Conservation (phyloP, 768 basidiomycete species). For the Pilatotrama ljubarskyi region DNA sequence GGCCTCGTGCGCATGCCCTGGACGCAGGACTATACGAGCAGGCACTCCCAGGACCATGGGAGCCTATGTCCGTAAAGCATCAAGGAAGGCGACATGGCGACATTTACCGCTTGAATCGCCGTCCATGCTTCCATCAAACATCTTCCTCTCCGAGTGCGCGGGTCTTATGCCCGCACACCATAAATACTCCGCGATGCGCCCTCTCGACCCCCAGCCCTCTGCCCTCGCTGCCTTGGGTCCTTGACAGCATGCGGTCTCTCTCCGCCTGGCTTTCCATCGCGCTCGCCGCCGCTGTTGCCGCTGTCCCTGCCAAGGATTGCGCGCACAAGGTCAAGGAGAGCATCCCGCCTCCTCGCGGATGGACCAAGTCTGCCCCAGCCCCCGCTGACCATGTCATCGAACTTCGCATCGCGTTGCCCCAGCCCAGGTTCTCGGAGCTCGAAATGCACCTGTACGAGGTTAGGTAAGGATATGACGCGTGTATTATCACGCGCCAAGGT, state of each 20-base stretch:
- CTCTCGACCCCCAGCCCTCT: constrained; percentile 7
- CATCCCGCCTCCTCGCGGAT: constrained; percentile 47
- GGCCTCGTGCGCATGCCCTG: background rate
- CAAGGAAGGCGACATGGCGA: constrained; percentile 12
- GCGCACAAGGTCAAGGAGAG: constrained; percentile 49
- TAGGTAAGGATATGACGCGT: constrained; percentile 32
- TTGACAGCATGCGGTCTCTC: constrained; percentile 19
- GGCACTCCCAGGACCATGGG: constrained; percentile 9
- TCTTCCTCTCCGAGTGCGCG: background rate
- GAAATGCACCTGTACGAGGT: constrained; percentile 54
- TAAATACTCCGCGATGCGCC: constrained; percentile 1
- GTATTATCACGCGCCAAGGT: background rate
- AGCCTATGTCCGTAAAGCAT: background rate
- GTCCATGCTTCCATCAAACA: constrained; percentile 1
- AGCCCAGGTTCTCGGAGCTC: constrained; percentile 50
- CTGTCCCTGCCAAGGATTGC: constrained; percentile 19
- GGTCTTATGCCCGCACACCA: background rate
- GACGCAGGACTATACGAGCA: background rate
- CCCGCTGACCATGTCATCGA: constrained; percentile 49
- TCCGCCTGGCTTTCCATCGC: constrained; percentile 14
- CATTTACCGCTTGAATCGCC: constrained; percentile 2
- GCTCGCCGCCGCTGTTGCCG: constrained; percentile 9
- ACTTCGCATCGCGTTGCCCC: constrained; percentile 58
- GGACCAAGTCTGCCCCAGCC: constrained; percentile 46
- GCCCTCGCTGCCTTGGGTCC: constrained; percentile 5